Base-by-base conservation (phyloP, 495 filamentous ascomycete species). In the Physcia stellaris region DNA sequence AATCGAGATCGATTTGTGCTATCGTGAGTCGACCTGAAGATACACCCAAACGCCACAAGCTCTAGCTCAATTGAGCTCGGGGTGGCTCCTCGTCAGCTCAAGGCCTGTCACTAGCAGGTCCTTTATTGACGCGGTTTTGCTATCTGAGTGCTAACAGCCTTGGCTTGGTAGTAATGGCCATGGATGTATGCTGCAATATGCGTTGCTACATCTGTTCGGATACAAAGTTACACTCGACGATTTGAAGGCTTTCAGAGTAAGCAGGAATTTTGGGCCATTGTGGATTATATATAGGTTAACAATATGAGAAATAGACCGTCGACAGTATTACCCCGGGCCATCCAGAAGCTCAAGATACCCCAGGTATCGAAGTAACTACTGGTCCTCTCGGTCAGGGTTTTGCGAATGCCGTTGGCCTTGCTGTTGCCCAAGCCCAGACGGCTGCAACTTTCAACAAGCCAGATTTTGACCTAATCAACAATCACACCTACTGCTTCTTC, bases 181-280 rank as follows among this genome's bases (percentile, higher is more conserved):
- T 64, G 90, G 80, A 46, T 98, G 90, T 71, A 94, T 96, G 87
- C 84, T 98, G 40, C 90, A 94, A 61, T 99, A 99, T 78, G 80
- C 90, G 53, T 73, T 99, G 49, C 80, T 99, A 47, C 90, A 99
- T 70, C 71, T 99, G 20, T 92, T 86, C 66, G 90, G 92, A 60
- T 99, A 93, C 60, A 73, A 61, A 37, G 26, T 96, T 32, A 69
- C 75, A 46, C 61, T 99, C 39, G 85, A 96, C 47, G 88, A 95
- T 67, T 55, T 99, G 49, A 96, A 95, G 77, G 60, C 62, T 49
- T 99, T 96, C 81, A 79, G 90, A 55, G 86, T 93, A 78, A 56
- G 83, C 74, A 22, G 36, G 18, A 9, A 18, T 9, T 11, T 13
- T 10, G 22, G 5, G 15, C 35, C 39, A 19, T 15, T 17, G 13